phyloP scores from a whole-genome alignment of 257 asterid species.

The Verbascum thapsus region DNA sequence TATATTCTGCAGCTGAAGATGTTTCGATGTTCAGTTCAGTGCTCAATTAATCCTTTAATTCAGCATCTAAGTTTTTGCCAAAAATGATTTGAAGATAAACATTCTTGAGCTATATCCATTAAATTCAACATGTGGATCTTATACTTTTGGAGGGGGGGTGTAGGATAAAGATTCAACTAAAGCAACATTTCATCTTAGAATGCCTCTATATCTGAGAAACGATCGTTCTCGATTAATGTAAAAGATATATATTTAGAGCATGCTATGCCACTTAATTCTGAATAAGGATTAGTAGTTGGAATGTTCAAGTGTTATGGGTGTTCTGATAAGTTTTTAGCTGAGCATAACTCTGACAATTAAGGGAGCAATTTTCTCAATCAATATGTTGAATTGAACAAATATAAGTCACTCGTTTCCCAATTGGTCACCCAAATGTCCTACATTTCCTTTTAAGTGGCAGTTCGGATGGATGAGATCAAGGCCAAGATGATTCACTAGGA shows the following conservation, averaged over 20 bases:
- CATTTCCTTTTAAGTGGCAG: conserved; percentile 12
- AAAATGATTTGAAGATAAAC: conserved; percentile 9
- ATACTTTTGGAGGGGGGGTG: neutral
- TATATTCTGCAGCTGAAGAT: conserved; percentile 14
- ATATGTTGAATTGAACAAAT: conserved; percentile 14
- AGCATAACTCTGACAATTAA: conserved; percentile 10
- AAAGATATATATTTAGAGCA: too few species aligned
- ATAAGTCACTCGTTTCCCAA: conserved; percentile 13
- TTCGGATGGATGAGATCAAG: conserved; percentile 15
- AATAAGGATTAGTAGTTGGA: too few species aligned
- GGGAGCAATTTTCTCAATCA: conserved; percentile 2
- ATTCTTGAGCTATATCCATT: conserved; percentile 13
- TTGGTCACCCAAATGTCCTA: conserved; percentile 22
- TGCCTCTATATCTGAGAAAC: conserved; percentile 5
- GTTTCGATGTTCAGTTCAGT: conserved; percentile 19
- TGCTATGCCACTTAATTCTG: too few species aligned
- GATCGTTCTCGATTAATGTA: neutral
- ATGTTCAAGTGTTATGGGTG: too few species aligned
- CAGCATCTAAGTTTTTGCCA: conserved; percentile 9
- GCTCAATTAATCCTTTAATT: too few species aligned
- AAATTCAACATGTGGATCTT: conserved; percentile 17
- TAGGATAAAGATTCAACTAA: neutral
- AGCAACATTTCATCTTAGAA: neutral
- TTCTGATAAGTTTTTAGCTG: neutral
- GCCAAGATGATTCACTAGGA: conserved; percentile 4